Conservation (phyloP, 139 green algal species). For the Parachlorella kessleri region DNA sequence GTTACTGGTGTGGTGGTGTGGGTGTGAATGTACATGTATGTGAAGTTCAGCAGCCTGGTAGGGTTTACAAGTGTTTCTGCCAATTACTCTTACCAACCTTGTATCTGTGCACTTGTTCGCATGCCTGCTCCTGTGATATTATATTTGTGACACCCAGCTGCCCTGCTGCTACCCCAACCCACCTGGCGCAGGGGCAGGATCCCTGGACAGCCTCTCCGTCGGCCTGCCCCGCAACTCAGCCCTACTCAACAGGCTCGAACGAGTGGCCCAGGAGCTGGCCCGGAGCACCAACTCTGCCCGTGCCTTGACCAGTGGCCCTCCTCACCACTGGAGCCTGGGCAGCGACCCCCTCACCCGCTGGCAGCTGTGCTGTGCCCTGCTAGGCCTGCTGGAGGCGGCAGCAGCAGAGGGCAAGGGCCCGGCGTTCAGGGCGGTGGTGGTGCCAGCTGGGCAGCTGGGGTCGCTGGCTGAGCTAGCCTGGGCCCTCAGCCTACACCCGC, state of each 20-base stretch:
- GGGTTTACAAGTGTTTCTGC: no score
- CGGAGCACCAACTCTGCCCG: no score
- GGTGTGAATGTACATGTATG: no score
- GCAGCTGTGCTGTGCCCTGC: not conserved
- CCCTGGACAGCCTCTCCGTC: not conserved
- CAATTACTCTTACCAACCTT: no score
- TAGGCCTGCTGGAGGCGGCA: not conserved
- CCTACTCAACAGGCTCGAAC: not conserved
- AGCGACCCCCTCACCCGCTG: not conserved
- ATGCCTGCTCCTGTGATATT: no score
- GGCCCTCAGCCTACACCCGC: slow-evolving; percentile 29
- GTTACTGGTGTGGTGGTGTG: no score
- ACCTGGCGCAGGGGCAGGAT: not conserved
- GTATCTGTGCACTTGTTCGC: no score
- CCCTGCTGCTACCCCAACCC: not conserved
- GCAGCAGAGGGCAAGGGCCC: not conserved
- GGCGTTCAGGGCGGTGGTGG: slow-evolving; percentile 6
- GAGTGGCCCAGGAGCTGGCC: not conserved
- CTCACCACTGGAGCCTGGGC: not conserved
- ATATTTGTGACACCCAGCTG: no score
- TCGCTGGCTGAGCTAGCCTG: slow-evolving; percentile 24
- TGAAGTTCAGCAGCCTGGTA: no score
- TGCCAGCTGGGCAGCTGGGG: slow-evolving; percentile 16
- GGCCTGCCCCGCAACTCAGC: not conserved
- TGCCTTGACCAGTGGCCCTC: no score